Percentiles rank a stretch among this genome's conserved stretches.
These are phyloP conservation scores for Neophaeococcomyces aloes DNA, from an alignment of 2,329 filamentous ascomycete genomes.

Conservation along the genomic window DNA sequence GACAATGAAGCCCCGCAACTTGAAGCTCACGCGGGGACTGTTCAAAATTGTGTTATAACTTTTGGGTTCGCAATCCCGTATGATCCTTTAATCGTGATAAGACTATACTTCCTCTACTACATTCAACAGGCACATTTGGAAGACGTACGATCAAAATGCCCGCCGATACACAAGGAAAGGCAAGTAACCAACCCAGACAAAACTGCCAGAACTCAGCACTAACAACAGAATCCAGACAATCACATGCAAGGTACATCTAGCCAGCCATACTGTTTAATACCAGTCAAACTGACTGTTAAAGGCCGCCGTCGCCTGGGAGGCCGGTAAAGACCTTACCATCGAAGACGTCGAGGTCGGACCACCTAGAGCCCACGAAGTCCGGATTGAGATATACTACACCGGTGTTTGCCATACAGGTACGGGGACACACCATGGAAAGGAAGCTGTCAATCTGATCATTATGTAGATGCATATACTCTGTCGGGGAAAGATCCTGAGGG, in stretches of 20 bases:
- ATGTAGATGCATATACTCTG: slow-evolving; percentile 76
- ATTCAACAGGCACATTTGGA: neutral
- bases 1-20: neutral
- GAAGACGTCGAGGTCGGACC: slow-evolving; percentile 89
- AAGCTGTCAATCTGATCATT: slow-evolving; percentile 3
- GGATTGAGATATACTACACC: slow-evolving; percentile 94
- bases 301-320: slow-evolving; percentile 96
- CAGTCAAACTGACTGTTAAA: slow-evolving; percentile 24
- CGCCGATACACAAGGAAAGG: slow-evolving; percentile 21
- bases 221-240: slow-evolving; percentile 54
- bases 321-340: slow-evolving; percentile 75
- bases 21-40: slow-evolving; percentile 5
- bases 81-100: neutral
- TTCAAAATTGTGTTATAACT: neutral
- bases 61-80: neutral
- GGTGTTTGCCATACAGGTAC: slow-evolving; percentile 96
- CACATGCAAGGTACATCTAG: slow-evolving; percentile 60
- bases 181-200: slow-evolving; percentile 7
- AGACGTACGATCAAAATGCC: slow-evolving; percentile 15
- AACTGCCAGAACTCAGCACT: slow-evolving; percentile 6
- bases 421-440: slow-evolving; percentile 16
- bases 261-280: neutral
- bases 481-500: slow-evolving; percentile 96
- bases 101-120: neutral
- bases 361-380: slow-evolving; percentile 85